A percentile compares a stretch with the other conserved stretches of the same genome.
phyloP scores from a whole-genome alignment of 257 asterid species.

The Striga asiatica region DNA sequence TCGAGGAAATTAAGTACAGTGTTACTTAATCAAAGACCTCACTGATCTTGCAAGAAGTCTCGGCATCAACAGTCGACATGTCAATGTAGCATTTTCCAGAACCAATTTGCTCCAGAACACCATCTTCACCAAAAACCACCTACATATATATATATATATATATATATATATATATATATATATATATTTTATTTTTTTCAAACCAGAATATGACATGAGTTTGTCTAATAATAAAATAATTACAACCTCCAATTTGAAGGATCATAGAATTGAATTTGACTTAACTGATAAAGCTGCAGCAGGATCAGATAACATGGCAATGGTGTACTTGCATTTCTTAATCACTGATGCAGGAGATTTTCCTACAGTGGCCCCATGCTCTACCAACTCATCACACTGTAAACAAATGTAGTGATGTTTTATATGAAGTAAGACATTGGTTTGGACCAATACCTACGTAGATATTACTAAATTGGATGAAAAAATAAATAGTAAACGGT shows the following conservation, averaged over 20 bases:
- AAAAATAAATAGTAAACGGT: too few species aligned
- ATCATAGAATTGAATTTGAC: constrained; percentile 23
- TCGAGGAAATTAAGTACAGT: not conserved
- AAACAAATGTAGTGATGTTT: not conserved
- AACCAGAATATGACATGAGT: constrained; percentile 8
- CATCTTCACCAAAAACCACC: constrained; percentile 84
- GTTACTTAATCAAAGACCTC: constrained; percentile 35
- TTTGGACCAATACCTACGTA: too few species aligned
- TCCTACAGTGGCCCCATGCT: constrained; percentile 78
- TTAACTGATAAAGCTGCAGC: constrained; percentile 89
- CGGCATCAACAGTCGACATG: constrained; percentile 98
- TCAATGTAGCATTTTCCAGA: constrained; percentile 84
- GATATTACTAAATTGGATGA: too few species aligned
- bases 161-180: too few species aligned
- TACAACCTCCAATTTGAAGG: not conserved
- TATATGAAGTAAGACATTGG: too few species aligned
- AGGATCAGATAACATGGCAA: constrained; percentile 93
- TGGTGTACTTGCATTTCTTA: constrained; percentile 90
- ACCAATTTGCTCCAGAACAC: constrained; percentile 74
- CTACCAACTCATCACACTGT: constrained; percentile 90
- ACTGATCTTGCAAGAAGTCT: constrained; percentile 77
- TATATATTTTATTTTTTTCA: too few species aligned
- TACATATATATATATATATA: too few species aligned
- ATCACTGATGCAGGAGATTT: constrained; percentile 84
- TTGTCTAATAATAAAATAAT: not conserved